Evolutionary conservation across 768 basidiomycete species (phyloP).

Genomic region (Xerocomus brunneocitrinus): DNA sequence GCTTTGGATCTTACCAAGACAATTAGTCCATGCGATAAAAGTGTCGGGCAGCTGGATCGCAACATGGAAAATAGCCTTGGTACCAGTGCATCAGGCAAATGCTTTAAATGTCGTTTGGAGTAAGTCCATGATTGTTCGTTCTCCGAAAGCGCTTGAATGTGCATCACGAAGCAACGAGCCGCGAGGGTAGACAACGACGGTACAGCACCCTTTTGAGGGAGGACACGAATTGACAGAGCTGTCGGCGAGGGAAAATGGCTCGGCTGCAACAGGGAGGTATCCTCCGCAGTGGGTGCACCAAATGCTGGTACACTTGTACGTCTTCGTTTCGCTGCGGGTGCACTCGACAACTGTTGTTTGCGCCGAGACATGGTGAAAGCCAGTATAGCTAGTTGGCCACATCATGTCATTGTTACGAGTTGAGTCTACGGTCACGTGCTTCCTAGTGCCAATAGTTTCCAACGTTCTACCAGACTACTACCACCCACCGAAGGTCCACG

Average conservation of each 20-base stretch:
- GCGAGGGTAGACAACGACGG: conserved; percentile 49
- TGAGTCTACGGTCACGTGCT: no score
- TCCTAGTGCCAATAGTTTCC: no score
- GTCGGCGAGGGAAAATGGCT: conserved; percentile 45
- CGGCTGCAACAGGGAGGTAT: conserved; percentile 35
- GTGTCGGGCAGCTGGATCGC: conserved; percentile 43
- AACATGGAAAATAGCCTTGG: conserved; percentile 51
- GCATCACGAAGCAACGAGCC: conserved; percentile 46
- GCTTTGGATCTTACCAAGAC: conserved; percentile 39
- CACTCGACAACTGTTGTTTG: neutral
- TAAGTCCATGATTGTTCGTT: conserved; percentile 37
- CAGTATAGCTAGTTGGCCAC: no score
- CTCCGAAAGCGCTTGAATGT: conserved; percentile 38
- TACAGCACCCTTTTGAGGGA: conserved; percentile 29
- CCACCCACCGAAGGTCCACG: no score
- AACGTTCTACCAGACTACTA: no score
- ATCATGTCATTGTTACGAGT: no score
- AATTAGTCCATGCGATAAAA: conserved; percentile 53
- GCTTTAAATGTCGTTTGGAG: conserved; percentile 38
- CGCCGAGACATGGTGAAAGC: neutral
- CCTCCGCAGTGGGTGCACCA: conserved; percentile 45
- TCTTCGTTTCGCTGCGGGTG: conserved; percentile 11
- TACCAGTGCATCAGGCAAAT: conserved; percentile 49
- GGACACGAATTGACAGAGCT: conserved; percentile 43
- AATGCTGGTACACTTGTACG: conserved; percentile 25